Conservation (phyloP, 2,329 filamentous ascomycete genomes). For the Alternaria conjuncta region DNA sequence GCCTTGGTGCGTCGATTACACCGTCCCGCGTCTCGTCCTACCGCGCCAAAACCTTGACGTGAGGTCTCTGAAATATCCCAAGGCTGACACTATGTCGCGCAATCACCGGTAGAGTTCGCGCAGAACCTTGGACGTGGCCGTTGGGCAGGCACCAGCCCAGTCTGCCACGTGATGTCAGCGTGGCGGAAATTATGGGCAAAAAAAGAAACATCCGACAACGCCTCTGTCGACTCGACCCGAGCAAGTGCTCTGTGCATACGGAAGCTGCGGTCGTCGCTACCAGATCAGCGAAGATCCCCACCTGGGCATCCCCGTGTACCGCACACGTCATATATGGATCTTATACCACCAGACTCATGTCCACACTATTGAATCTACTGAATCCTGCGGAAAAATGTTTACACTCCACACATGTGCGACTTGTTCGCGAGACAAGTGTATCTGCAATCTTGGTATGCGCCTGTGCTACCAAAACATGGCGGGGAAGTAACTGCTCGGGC, state of each 20-base stretch:
- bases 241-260: conserved; percentile 8
- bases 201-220: background rate
- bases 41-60: background rate
- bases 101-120: background rate
- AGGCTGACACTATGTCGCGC: background rate
- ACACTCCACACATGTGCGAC: background rate
- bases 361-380: conserved; percentile 1
- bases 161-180: background rate
- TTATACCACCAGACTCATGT: background rate
- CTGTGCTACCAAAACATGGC: conserved; percentile 1
- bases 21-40: background rate
- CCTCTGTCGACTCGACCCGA: background rate
- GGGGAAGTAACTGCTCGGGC: conserved; percentile 5
- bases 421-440: background rate
- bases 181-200: conserved; percentile 1
- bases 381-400: background rate
- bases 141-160: background rate
- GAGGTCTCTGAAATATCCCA: background rate
- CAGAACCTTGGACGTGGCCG: background rate
- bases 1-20: background rate
- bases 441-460: background rate
- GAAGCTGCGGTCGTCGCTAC: background rate
- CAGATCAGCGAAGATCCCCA: background rate
- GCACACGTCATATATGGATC: conserved; percentile 1
- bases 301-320: background rate